Evolutionary conservation across 257 asterid genomes (phyloP), one percentile per base, ranked within the genome.

Genomic region (Leptodermis oblonga): DNA sequence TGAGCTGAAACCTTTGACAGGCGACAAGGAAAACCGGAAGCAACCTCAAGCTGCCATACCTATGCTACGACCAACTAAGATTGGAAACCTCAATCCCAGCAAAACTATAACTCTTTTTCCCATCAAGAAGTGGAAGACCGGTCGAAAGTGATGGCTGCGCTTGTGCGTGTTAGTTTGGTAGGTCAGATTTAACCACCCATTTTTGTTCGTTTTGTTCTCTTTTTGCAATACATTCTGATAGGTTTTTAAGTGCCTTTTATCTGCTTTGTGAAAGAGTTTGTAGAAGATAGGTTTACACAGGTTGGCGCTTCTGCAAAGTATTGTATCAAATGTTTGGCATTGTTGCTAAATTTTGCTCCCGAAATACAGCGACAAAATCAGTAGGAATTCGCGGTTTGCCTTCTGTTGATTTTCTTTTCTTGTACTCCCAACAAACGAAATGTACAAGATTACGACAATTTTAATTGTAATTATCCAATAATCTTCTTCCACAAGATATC

Each of bases 1-100:
- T 74, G 97, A 90, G 85, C 82, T 93, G 79, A 87, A 89, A 80
- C 85, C 81, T 59, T 70, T 93, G 84, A 80, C 78, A 65, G 92
- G 60, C 12, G 92, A 80, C 73, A 80, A 48, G 74, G 70, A 65
- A 48, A 61, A 72, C 25, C 76, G 74, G 51, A 73, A 63, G 69
- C 82, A 79, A 42, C 71, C 65, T 30, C 83, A 70, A 23, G 74
- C 81, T 65, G 78, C 86, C 12, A 83, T 85, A 60, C 78, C 93
- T 23, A 73, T 83, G 42, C 69, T 88, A 45, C 82, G 79, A 58
- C 81, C 89, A 20, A 76, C 83, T 36, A 87, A 87, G 55, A 81
- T 68, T 59, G 85, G 80, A 68, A 37, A 83, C 55, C 69, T 73
- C 63, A 69, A 80, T 53, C 84, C 86, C 74, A 66, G 55, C 75